Percentiles rank a stretch among this genome's conserved stretches.
phyloP scores from a whole-genome alignment of 805 yeast genomes.

The Soucietia sequanensis region DNA sequence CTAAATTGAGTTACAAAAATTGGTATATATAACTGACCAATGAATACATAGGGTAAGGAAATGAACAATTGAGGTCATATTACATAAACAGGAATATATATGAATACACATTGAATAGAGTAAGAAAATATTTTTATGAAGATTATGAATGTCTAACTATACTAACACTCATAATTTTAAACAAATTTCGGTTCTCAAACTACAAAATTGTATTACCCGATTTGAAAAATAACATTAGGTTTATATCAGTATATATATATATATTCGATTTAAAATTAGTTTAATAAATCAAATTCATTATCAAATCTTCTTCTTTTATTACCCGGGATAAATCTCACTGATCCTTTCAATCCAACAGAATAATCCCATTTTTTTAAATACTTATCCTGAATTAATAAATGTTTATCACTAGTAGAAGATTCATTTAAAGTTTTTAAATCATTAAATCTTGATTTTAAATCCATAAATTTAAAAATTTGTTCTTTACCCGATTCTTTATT shows the following conservation, averaged over 20 bases:
- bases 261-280: background rate
- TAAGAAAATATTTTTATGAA: no score
- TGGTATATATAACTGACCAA: no score
- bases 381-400: conserved; percentile 40
- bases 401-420: conserved; percentile 19
- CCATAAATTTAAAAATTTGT: conserved; percentile 46
- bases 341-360: conserved; percentile 35
- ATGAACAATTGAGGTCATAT: no score
- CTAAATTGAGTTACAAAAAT: no score
- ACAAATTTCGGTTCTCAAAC: no score
- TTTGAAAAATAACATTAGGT: background rate
- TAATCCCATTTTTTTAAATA: conserved; percentile 48
- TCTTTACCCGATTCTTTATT: conserved; percentile 42
- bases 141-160: no score
- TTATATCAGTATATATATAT: background rate
- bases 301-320: conserved; percentile 47
- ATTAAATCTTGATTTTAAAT: conserved; percentile 41
- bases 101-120: no score
- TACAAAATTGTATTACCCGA: conserved; percentile 23
- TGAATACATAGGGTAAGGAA: no score
- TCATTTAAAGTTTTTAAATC: conserved; percentile 36
- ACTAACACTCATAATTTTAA: no score
- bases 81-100: no score
- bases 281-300: conserved; percentile 25
- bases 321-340: conserved; percentile 52